Evolutionary conservation across 148 eudicot genomes (phyloP).

Genomic region (Euryodendron excelsum): DNA sequence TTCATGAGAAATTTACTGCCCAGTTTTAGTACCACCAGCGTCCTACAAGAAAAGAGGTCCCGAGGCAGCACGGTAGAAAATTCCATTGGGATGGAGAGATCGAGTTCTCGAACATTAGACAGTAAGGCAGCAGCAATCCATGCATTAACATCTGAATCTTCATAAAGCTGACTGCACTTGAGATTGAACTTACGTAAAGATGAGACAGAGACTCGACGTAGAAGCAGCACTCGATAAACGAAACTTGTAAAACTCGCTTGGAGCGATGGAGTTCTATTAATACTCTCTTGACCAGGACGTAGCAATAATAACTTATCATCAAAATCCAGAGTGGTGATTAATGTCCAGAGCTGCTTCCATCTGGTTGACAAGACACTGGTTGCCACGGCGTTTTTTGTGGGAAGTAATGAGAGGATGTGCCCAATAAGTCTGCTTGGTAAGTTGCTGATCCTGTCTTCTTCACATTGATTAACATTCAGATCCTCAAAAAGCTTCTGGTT

Average conservation of each 20-base stretch:
- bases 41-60: neutral
- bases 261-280: neutral
- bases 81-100: neutral
- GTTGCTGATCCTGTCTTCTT: no score
- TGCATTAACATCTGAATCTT: neutral
- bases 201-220: neutral
- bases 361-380: neutral
- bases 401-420: no score
- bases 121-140: neutral
- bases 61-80: neutral
- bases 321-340: no score
- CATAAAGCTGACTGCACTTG: neutral
- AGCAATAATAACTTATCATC: constrained; percentile 11
- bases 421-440: no score
- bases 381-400: constrained; percentile 1
- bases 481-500: neutral
- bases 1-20: neutral
- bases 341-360: neutral
- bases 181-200: constrained; percentile 9
- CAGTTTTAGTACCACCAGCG: constrained; percentile 17
- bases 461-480: no score
- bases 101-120: neutral
- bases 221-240: neutral
- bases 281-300: neutral
- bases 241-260: neutral